Evolutionary conservation across 2,329 filamentous ascomycete genomes (phyloP).

Genomic region (Cordyceps cateniannulata): DNA sequence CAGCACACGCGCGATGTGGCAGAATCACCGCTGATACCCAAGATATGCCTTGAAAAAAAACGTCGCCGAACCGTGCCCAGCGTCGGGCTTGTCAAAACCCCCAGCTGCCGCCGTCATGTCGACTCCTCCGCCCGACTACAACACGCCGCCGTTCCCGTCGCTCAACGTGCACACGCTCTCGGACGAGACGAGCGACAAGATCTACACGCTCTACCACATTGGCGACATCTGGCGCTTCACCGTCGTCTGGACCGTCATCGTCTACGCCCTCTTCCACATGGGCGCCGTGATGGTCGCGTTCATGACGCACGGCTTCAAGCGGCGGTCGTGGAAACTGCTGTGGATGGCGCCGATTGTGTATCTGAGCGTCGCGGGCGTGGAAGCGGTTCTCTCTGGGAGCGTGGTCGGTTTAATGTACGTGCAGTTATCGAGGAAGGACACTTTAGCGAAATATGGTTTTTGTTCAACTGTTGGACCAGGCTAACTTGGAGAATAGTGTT

Average conservation of each 20-base stretch:
- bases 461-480: background rate
- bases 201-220: conserved; percentile 63
- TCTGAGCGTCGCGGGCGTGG: conserved; percentile 61
- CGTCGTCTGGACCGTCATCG: conserved; percentile 75
- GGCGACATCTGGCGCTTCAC: conserved; percentile 83
- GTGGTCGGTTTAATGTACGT: conserved; percentile 74
- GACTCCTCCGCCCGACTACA: conserved; percentile 46
- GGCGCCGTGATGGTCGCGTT: conserved; percentile 66
- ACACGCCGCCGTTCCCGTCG: conserved; percentile 68
- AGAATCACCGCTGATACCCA: background rate
- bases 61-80: background rate
- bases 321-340: conserved; percentile 52
- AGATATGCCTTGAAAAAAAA: background rate
- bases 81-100: background rate
- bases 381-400: conserved; percentile 74
- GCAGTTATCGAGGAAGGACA: background rate
- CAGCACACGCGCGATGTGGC: background rate
- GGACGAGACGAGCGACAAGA: conserved; percentile 33
- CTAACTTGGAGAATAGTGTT: conserved; percentile 44
- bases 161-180: conserved; percentile 65
- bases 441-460: background rate
- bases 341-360: conserved; percentile 71
- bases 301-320: conserved; percentile 59
- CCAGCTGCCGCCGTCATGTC: conserved; percentile 18
- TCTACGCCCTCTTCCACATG: conserved; percentile 70